These are phyloP conservation scores for Paraphaeosphaeria sporulosa DNA, from an alignment of 2,329 filamentous ascomycete genomes.

Conservation along the genomic window DNA sequence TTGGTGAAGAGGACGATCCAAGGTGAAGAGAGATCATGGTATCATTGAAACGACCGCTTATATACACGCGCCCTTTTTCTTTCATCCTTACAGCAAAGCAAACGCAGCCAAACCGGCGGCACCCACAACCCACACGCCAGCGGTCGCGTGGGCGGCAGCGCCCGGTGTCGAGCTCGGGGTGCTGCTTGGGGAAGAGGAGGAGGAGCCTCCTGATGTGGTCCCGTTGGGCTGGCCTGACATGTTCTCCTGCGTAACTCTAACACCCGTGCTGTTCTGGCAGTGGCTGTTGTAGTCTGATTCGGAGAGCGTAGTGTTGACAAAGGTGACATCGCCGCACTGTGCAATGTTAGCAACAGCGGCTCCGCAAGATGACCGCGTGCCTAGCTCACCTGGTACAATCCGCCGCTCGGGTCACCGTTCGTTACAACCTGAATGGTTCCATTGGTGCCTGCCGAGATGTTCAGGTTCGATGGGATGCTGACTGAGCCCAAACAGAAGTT, in stretches of 20 bases:
- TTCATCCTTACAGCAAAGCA: constrained; percentile 32
- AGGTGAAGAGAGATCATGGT: constrained; percentile 2
- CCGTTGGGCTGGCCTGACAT: constrained; percentile 58
- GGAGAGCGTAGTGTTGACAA: constrained; percentile 61
- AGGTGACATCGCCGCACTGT: constrained; percentile 77
- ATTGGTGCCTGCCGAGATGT: constrained; percentile 66
- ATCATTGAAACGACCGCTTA: constrained; percentile 4
- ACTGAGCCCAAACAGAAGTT: constrained; percentile 72
- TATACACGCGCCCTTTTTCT: constrained; percentile 1
- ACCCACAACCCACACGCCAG: constrained; percentile 44
- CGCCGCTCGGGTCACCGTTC: constrained; percentile 63
- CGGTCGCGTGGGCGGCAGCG: constrained; percentile 40
- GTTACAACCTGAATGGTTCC: constrained; percentile 76
- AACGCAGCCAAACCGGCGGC: constrained; percentile 44
- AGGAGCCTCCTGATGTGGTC: constrained; percentile 42
- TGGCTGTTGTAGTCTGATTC: constrained; percentile 54
- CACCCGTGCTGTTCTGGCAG: constrained; percentile 67
- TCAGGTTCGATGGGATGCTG: constrained; percentile 59
- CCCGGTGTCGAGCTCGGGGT: constrained; percentile 19
- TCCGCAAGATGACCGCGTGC: not conserved
- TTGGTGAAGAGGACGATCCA: not conserved
- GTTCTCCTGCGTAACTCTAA: constrained; percentile 53
- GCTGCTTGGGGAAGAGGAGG: constrained; percentile 23
- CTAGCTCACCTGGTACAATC: constrained; percentile 68
- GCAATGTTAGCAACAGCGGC: constrained; percentile 13